Conservation (phyloP, 305 asterid genomes). For the Solanum hybrid region DNA sequence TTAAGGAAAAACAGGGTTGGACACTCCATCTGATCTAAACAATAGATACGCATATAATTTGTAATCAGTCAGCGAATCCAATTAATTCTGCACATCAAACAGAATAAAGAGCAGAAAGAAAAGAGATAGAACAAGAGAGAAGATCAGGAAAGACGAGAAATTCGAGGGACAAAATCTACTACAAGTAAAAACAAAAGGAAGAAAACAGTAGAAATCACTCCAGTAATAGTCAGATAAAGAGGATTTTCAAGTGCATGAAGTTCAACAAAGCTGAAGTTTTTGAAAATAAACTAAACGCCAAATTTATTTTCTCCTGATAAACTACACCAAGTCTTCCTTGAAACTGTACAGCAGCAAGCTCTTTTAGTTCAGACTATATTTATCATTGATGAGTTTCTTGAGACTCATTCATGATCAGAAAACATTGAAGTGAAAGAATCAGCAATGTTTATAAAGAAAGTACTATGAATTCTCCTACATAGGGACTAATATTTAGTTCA, state of each 20-base stretch:
- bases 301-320: not conserved
- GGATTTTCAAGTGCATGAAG: not conserved
- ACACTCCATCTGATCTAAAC: not conserved
- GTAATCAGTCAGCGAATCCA: not conserved
- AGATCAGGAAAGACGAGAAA: not conserved
- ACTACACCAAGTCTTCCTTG: not conserved
- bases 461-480: not conserved
- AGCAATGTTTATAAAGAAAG: not conserved
- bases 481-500: not conserved
- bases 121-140: not conserved
- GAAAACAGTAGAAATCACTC: not conserved
- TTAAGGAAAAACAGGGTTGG: not conserved
- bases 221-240: not conserved
- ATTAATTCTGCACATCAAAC: not conserved
- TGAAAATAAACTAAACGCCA: not conserved
- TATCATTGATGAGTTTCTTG: conserved; percentile 3
- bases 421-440: not conserved
- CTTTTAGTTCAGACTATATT: not conserved
- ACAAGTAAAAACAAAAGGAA: not conserved
- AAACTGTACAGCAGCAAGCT: not conserved
- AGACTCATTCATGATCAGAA: not conserved
- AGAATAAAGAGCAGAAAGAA: not conserved
- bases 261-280: not conserved
- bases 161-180: not conserved
- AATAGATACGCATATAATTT: not conserved